These are phyloP conservation scores for Brettanomyces bruxellensis DNA, from an alignment of 805 yeast genomes.

Conservation along the genomic window DNA sequence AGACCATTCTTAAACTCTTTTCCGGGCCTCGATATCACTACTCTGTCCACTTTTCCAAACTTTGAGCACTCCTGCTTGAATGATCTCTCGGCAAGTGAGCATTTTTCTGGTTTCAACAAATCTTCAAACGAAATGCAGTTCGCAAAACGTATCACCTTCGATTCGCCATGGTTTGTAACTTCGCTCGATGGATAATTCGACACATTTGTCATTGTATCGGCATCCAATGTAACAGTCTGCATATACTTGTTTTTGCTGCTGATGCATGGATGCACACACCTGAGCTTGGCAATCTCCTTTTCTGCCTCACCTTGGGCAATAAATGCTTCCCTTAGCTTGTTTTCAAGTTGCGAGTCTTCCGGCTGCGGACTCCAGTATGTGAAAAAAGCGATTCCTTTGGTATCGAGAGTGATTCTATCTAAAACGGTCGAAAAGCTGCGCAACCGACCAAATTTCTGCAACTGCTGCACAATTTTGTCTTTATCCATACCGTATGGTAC, in stretches of 20 bases:
- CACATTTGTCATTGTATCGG: slow-evolving; percentile 12
- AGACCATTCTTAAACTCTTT: slow-evolving; percentile 24
- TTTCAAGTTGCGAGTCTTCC: slow-evolving; percentile 5
- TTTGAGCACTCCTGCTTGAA: slow-evolving; percentile 39
- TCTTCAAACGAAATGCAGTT: slow-evolving; percentile 63
- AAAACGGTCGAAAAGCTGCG: slow-evolving; percentile 33
- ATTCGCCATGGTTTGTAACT: slow-evolving; percentile 13
- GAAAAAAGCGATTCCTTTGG: slow-evolving; percentile 51
- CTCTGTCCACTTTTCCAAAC: slow-evolving; percentile 41
- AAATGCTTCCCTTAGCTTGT: slow-evolving; percentile 11
- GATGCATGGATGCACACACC: slow-evolving; percentile 31
- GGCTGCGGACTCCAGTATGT: slow-evolving; percentile 25
- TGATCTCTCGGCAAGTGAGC: slow-evolving; percentile 42
- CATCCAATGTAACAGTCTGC: slow-evolving; percentile 15
- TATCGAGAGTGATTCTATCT: slow-evolving; percentile 39
- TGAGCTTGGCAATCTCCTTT: slow-evolving; percentile 11
- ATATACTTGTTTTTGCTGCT: slow-evolving; percentile 17
- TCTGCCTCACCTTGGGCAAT: not conserved
- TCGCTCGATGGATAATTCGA: slow-evolving; percentile 4
- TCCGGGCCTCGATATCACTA: slow-evolving; percentile 54
- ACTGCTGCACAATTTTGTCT: slow-evolving; percentile 32
- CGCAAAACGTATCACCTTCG: slow-evolving; percentile 52
- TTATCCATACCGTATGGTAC: slow-evolving; percentile 35
- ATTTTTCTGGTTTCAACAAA: slow-evolving; percentile 39
- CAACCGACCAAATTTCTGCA: slow-evolving; percentile 33